Conservation (phyloP, 495 filamentous ascomycete species). For the Chaetomium fimeti region DNA sequence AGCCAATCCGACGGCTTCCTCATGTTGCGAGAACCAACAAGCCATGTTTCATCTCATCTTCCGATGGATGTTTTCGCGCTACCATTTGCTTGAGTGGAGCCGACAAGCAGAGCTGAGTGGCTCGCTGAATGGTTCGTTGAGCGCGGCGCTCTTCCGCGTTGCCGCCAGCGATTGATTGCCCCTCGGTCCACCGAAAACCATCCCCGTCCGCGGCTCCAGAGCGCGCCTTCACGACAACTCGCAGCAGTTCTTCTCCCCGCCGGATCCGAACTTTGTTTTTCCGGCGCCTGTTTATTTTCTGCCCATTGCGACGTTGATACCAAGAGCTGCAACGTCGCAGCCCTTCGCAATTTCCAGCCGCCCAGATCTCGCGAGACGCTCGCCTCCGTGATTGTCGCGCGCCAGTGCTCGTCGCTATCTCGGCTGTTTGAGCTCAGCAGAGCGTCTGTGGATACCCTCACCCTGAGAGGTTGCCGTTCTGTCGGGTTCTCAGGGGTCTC, state of each 20-base stretch:
- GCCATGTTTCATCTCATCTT: constrained; percentile 30
- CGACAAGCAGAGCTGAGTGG: constrained; percentile 16
- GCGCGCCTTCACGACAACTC: background rate
- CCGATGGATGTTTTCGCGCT: constrained; percentile 19
- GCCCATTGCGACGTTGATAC: constrained; percentile 19
- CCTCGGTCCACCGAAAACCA: background rate
- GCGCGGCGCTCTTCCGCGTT: constrained; percentile 19
- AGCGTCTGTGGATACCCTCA: constrained; percentile 21
- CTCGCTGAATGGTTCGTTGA: background rate
- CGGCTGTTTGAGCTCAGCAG: background rate
- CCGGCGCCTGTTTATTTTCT: background rate
- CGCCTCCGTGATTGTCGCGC: constrained; percentile 28
- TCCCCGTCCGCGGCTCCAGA: constrained; percentile 14
- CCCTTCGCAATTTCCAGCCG: constrained; percentile 29
- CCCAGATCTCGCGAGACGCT: constrained; percentile 16
- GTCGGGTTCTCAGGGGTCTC: constrained; percentile 26
- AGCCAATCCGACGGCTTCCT: constrained; percentile 27
- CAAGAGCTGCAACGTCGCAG: constrained; percentile 24
- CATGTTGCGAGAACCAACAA: constrained; percentile 12
- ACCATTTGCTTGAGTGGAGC: constrained; percentile 18
- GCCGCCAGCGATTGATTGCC: constrained; percentile 17
- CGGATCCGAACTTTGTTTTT: constrained; percentile 1
- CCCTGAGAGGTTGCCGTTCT: constrained; percentile 28
- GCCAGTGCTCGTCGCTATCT: constrained; percentile 18
- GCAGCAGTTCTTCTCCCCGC: background rate